Conservation (phyloP, 345 rosid species). For the Gossypium rotundifolium region DNA sequence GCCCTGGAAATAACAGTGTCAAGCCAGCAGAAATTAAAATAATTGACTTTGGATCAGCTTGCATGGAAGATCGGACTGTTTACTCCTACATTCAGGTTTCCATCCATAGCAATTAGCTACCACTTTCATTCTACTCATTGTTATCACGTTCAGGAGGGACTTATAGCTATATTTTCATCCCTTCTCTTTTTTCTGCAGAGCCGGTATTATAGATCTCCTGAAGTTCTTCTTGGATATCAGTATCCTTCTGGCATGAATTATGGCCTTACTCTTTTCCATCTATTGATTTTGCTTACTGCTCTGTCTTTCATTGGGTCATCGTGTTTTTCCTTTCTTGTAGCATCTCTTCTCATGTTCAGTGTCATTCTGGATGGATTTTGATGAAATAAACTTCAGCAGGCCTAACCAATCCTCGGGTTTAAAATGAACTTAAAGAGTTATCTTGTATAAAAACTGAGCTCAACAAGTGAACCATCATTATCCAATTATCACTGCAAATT, state of each 20-base stretch:
- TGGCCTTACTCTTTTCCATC: constrained; percentile 5
- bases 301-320: neutral
- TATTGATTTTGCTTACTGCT: neutral
- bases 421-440: neutral
- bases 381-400: neutral
- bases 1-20: constrained; percentile 44
- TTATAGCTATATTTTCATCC: constrained; percentile 16
- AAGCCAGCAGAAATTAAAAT: constrained; percentile 95
- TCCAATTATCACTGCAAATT: neutral
- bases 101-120: constrained; percentile 3
- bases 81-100: constrained; percentile 97
- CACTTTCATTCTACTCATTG: constrained; percentile 2
- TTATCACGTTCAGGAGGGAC: constrained; percentile 9
- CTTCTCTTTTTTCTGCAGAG: constrained; percentile 56
- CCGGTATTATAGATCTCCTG: constrained; percentile 98
- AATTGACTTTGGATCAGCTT: constrained; percentile 99
- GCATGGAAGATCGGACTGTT: constrained; percentile 97
- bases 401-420: neutral
- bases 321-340: neutral
- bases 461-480: neutral
- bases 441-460: neutral
- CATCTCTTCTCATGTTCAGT: neutral
- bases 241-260: constrained; percentile 52
- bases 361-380: neutral
- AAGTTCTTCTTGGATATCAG: constrained; percentile 97